Percentiles rank a stretch among this genome's conserved stretches.
These are phyloP conservation scores for Podaxis rugospora DNA, from an alignment of 768 basidiomycete genomes.

Conservation along the genomic window DNA sequence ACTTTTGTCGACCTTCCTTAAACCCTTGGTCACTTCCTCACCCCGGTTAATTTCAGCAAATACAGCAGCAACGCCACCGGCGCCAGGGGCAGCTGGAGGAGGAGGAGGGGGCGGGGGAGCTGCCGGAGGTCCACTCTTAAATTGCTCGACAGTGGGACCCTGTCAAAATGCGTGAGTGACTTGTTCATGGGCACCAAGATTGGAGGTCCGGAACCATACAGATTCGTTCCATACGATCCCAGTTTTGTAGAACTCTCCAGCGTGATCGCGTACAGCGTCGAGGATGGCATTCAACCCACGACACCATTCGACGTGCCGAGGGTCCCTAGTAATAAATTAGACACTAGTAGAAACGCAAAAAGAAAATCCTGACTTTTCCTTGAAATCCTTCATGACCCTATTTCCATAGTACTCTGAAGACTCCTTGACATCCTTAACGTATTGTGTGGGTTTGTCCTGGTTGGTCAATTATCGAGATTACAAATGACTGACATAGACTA, in stretches of 20 bases:
- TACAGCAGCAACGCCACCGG: slow-evolving; percentile 68
- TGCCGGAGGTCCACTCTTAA: slow-evolving; percentile 46
- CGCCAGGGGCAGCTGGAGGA: slow-evolving; percentile 47
- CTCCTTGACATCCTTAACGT: slow-evolving; percentile 81
- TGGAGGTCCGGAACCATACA: slow-evolving; percentile 34
- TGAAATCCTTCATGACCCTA: slow-evolving; percentile 87
- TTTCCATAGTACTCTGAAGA: slow-evolving; percentile 86
- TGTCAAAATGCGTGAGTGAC: slow-evolving; percentile 19
- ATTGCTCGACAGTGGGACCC: slow-evolving; percentile 58
- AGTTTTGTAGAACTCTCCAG: slow-evolving; percentile 80
- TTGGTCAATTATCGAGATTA: slow-evolving; percentile 10
- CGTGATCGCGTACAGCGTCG: slow-evolving; percentile 78
- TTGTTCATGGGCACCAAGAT: not conserved
- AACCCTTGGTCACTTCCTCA: slow-evolving; percentile 81
- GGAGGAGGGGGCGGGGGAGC: slow-evolving; percentile 57
- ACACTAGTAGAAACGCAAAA: not conserved
- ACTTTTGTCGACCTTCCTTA: slow-evolving; percentile 92
- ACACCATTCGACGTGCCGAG: slow-evolving; percentile 88
- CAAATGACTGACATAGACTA: not conserved
- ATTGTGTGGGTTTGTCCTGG: slow-evolving; percentile 77
- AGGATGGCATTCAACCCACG: slow-evolving; percentile 63
- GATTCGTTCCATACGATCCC: slow-evolving; percentile 88
- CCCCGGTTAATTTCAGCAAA: slow-evolving; percentile 91
- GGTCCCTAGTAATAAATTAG: slow-evolving; percentile 50
- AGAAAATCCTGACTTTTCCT: slow-evolving; percentile 68